phyloP scores from a whole-genome alignment of 1,284 basidiomycete species.

The Clitocybe nebularis region DNA sequence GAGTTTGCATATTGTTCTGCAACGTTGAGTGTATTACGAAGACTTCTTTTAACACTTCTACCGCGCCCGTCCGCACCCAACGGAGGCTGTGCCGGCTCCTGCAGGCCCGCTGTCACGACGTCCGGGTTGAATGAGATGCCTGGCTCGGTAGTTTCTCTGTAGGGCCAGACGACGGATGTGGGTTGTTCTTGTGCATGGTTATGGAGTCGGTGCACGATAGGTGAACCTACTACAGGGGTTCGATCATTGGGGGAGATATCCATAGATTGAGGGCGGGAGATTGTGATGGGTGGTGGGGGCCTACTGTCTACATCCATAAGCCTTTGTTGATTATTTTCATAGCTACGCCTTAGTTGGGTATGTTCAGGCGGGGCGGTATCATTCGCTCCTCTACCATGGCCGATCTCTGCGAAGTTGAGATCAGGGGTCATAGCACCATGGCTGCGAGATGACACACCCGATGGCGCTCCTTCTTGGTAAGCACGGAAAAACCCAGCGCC shows the following conservation, averaged over 20 bases:
- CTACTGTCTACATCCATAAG: conserved; percentile 8
- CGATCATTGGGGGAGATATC: conserved; percentile 3
- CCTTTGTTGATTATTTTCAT: conserved; percentile 10
- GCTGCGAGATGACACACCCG: conserved; percentile 33
- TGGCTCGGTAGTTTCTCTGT: conserved; percentile 25
- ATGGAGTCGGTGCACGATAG: conserved; percentile 1
- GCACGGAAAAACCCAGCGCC: conserved; percentile 59
- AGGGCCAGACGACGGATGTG: conserved; percentile 26
- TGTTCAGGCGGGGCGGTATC: conserved; percentile 9
- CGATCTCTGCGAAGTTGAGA: conserved; percentile 71
- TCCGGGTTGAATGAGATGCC: conserved; percentile 8
- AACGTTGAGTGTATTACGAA: conserved; percentile 60
- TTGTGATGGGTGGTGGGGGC: background rate
- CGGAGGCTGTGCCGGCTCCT: conserved; percentile 39
- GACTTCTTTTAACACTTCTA: conserved; percentile 57
- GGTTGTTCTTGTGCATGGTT: background rate
- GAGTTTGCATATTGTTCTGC: conserved; percentile 66
- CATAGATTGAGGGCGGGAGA: background rate
- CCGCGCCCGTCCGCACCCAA: conserved; percentile 37
- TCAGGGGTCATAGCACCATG: conserved; percentile 68
- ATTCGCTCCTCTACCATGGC: conserved; percentile 60
- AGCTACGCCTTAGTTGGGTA: conserved; percentile 3
- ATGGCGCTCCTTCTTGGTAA: conserved; percentile 40
- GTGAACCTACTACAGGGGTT: conserved; percentile 1
- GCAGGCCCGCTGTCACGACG: conserved; percentile 27